These are phyloP conservation scores for Miscanthus lutarioriparius DNA, from an alignment of 176 grass and related monocot species.

Conservation along the genomic window DNA sequence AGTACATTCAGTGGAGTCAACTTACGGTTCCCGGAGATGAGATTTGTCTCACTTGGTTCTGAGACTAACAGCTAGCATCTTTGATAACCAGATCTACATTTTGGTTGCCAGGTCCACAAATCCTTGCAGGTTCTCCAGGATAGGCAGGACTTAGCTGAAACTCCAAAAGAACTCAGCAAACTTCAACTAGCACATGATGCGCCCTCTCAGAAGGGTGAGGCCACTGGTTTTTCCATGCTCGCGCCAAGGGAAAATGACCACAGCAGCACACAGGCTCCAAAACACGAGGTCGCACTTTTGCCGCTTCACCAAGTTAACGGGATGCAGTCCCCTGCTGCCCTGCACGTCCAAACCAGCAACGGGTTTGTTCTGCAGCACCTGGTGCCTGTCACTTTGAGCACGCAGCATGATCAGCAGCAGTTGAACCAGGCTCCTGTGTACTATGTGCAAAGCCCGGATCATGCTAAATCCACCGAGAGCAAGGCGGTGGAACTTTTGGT, in stretches of 20 bases:
- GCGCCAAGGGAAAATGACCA: slow-evolving; percentile 57
- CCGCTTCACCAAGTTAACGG: slow-evolving; percentile 55
- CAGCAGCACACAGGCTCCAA: slow-evolving; percentile 38
- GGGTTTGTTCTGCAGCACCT: slow-evolving; percentile 58
- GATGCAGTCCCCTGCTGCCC: slow-evolving; percentile 31
- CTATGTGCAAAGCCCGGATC: slow-evolving; percentile 50
- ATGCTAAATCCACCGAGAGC: slow-evolving; percentile 22
- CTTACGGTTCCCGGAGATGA: background rate
- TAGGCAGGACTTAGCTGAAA: slow-evolving; percentile 73
- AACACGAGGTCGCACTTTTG: slow-evolving; percentile 67
- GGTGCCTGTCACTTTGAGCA: slow-evolving; percentile 40
- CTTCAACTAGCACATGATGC: slow-evolving; percentile 75
- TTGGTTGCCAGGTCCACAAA: slow-evolving; percentile 72
- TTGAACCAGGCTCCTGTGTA: slow-evolving; percentile 51
- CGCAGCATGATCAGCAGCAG: slow-evolving; percentile 55
- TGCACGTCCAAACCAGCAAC: slow-evolving; percentile 40
- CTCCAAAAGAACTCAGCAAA: slow-evolving; percentile 63
- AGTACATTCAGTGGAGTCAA: slow-evolving; percentile 15
- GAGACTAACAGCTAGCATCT: background rate
- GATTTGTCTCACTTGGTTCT: background rate
- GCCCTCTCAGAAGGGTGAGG: slow-evolving; percentile 48
- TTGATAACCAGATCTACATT: slow-evolving; percentile 6
- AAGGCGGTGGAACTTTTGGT: slow-evolving; percentile 37
- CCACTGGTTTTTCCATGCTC: slow-evolving; percentile 20
- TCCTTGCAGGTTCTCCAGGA: slow-evolving; percentile 72